Base-by-base conservation (phyloP, 495 filamentous ascomycete species). In the Aspergillus coremiiformis region DNA sequence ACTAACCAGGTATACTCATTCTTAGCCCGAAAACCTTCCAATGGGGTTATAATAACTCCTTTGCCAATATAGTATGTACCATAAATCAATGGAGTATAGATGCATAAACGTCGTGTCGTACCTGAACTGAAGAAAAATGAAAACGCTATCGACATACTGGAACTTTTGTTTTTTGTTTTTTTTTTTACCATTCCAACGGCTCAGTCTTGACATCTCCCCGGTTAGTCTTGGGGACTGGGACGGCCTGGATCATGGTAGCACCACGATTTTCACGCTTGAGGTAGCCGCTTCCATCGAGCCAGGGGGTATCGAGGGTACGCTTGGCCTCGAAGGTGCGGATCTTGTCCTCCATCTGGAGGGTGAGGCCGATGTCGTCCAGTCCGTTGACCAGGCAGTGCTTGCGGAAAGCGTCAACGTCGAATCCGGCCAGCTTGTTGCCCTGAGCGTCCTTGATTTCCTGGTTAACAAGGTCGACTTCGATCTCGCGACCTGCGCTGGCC, bases 361-460 rank as follows among this genome's bases (percentile, higher is more conserved):
- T 97, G 32, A 97, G 71, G 44, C 90, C 93, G 56, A 98, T 97
- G 58, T 98, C 93, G 69, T 98, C 93, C 8, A 98, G 80, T 1
- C 93, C 93, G 65, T 98, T 95, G 54, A 95, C 72, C 30, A 98
- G 74, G 64, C 93, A 98, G 71, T 97, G 88, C 71, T 91, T 94
- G 57, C 90, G 76, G 78, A 96, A 98, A 60, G 80, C 78, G 53
- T 96, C 92, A 26, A 95, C 86, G 1, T 95, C 85, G 60, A 98
- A 98, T 35, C 65, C 63, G 58, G 81, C 84, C 33, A 98, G 72
- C 61, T 78, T 78, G 51, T 78, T 80, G 37, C 93, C 92, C 32
- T 78, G 64, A 2, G 78, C 80, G 56, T 90, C 83, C 58, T 84
- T 89, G 74, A 98, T 84, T 32, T 82, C 69, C 69, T 96, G 91